phyloP scores from a whole-genome alignment of 345 rosid genomes.

The Populus davidiana region DNA sequence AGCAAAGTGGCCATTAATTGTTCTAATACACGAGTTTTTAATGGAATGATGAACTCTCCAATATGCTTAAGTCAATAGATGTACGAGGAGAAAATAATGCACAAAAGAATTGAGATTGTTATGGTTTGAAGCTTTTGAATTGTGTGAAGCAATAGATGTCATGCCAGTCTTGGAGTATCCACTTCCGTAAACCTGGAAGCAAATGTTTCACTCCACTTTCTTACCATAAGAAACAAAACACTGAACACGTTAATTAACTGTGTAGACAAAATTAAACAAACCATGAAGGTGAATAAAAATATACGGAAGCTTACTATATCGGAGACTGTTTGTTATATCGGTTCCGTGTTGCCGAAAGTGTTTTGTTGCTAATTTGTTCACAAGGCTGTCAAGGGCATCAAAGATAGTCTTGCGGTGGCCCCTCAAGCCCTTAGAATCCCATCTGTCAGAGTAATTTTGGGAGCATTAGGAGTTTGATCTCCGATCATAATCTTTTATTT shows the following conservation, averaged over 20 bases:
- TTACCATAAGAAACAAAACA: neutral
- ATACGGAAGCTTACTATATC: conserved; percentile 32
- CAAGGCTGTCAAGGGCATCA: conserved; percentile 46
- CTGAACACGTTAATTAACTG: neutral
- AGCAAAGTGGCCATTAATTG: no score
- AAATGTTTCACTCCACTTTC: conserved; percentile 66
- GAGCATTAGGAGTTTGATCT: neutral
- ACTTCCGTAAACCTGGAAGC: conserved; percentile 60
- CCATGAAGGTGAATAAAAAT: no score
- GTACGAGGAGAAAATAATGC: no score
- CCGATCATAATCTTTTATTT: neutral
- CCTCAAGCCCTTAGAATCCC: conserved; percentile 47
- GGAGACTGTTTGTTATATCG: conserved; percentile 37
- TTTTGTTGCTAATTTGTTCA: conserved; percentile 29
- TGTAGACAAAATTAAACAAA: neutral
- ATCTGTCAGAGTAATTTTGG: conserved; percentile 28
- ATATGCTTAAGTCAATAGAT: no score
- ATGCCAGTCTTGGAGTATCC: conserved; percentile 43
- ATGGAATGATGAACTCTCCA: no score
- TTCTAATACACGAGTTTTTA: no score
- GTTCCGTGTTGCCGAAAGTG: conserved; percentile 25
- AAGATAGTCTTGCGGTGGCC: conserved; percentile 49
- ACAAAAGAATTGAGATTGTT: no score
- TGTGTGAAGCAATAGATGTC: conserved; percentile 47
- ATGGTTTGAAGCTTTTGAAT: no score